Percentiles rank a stretch among this genome's conserved stretches.
phyloP scores from a whole-genome alignment of 2,329 filamentous ascomycete species.

The Decorospora gaudefroyi region DNA sequence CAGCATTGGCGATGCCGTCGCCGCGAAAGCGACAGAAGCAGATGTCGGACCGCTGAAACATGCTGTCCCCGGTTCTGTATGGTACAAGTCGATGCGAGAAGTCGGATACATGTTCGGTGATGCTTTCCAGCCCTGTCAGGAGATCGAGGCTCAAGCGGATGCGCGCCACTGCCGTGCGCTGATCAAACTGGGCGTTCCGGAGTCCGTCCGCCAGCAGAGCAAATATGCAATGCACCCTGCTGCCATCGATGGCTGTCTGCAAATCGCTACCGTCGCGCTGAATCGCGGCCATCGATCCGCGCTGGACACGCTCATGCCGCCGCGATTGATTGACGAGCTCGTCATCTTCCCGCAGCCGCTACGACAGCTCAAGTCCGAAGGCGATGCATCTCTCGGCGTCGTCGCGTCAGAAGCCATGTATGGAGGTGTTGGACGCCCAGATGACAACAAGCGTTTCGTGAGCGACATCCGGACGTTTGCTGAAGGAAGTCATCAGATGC shows the following conservation, averaged over 20 bases:
- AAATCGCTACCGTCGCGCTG: constrained; percentile 24
- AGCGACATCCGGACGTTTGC: not conserved
- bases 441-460: not conserved
- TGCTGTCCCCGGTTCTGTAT: constrained; percentile 6
- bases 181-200: constrained; percentile 19
- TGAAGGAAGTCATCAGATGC: not conserved
- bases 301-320: constrained; percentile 1
- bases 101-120: constrained; percentile 24
- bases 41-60: constrained; percentile 7
- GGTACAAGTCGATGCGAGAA: constrained; percentile 25
- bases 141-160: constrained; percentile 12
- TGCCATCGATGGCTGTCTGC: constrained; percentile 36
- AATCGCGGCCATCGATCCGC: constrained; percentile 10
- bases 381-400: not conserved
- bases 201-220: constrained; percentile 21
- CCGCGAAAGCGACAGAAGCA: not conserved
- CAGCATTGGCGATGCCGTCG: not conserved
- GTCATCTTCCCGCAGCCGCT: not conserved
- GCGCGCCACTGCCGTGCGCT: constrained; percentile 9
- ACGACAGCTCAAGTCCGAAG: not conserved
- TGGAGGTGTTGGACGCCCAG: not conserved
- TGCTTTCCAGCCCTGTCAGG: constrained; percentile 18
- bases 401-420: not conserved
- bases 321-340: not conserved
- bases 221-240: constrained; percentile 37